phyloP scores from a whole-genome alignment of 139 green algal species.

The Chlorella vulgaris region DNA sequence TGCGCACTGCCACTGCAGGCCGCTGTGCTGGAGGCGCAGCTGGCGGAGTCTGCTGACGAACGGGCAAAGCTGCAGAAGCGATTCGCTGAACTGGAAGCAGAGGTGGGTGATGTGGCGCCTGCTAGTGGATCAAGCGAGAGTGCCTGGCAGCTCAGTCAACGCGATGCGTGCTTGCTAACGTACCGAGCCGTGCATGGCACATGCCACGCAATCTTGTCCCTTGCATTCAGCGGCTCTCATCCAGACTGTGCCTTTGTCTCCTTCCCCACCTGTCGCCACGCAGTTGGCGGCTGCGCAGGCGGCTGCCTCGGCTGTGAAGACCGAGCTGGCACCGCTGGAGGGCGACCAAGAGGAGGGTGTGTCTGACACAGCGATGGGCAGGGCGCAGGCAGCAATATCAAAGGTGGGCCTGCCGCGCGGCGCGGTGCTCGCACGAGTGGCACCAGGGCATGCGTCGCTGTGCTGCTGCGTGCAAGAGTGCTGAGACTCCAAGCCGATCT shows the following conservation, averaged over 20 bases:
- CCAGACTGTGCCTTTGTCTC: not conserved
- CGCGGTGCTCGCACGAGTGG: not conserved
- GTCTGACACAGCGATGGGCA: not conserved
- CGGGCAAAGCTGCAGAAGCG: not conserved
- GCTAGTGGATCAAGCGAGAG: too few species aligned
- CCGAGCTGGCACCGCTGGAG: not conserved
- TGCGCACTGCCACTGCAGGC: not conserved
- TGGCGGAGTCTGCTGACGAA: not conserved
- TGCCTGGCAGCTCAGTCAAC: not conserved
- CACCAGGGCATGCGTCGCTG: too few species aligned
- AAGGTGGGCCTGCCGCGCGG: not conserved
- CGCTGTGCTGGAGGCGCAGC: not conserved
- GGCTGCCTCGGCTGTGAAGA: not conserved
- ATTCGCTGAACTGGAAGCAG: not conserved
- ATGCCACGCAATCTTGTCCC: not conserved
- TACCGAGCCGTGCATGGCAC: not conserved
- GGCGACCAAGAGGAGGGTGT: not conserved
- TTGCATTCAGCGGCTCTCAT: not conserved
- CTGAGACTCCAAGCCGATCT: not conserved
- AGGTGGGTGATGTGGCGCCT: not conserved
- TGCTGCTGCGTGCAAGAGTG: too few species aligned
- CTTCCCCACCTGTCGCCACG: not conserved
- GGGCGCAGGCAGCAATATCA: not conserved
- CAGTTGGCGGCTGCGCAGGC: not conserved
- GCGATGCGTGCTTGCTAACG: not conserved